phyloP scores from a whole-genome alignment of 1,284 basidiomycete genomes.

The Coniferiporia weirii region DNA sequence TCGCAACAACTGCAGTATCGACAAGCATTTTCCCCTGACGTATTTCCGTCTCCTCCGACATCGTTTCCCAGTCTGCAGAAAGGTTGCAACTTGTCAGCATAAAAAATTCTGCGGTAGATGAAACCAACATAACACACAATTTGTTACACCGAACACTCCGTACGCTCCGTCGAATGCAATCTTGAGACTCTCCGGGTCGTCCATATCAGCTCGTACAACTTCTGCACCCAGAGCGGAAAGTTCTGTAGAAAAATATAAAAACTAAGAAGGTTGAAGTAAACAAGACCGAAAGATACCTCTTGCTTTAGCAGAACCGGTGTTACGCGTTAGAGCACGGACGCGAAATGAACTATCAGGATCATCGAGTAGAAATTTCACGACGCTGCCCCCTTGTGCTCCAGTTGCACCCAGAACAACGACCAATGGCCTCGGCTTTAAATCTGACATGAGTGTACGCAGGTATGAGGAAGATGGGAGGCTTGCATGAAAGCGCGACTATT shows the following conservation, averaged over 20 bases:
- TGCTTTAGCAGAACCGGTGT: conserved; percentile 15
- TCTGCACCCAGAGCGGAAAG: conserved; percentile 20
- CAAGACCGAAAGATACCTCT: conserved; percentile 8
- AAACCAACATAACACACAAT: conserved; percentile 19
- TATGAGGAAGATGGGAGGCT: too few relatives aligned
- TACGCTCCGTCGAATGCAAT: conserved; percentile 25
- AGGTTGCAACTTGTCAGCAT: neutral
- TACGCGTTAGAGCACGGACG: conserved; percentile 20
- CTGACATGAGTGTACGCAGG: too few relatives aligned
- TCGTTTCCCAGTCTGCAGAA: neutral
- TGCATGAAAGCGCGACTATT: too few relatives aligned
- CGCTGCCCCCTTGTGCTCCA: conserved; percentile 17
- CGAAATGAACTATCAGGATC: conserved; percentile 16
- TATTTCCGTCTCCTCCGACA: conserved; percentile 16
- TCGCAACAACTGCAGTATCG: conserved; percentile 26
- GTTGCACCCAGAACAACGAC: conserved; percentile 18
- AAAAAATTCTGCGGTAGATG: neutral
- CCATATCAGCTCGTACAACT: conserved; percentile 22
- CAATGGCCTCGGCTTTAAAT: neutral
- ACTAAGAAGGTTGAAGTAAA: too few relatives aligned
- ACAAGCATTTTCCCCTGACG: conserved; percentile 27
- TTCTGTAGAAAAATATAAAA: neutral
- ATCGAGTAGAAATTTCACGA: conserved; percentile 16
- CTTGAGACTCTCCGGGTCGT: conserved; percentile 18
- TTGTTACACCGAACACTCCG: conserved; percentile 28